These are phyloP conservation scores for Stromatinia cepivora DNA, from an alignment of 2,329 filamentous ascomycete genomes.

Conservation along the genomic window DNA sequence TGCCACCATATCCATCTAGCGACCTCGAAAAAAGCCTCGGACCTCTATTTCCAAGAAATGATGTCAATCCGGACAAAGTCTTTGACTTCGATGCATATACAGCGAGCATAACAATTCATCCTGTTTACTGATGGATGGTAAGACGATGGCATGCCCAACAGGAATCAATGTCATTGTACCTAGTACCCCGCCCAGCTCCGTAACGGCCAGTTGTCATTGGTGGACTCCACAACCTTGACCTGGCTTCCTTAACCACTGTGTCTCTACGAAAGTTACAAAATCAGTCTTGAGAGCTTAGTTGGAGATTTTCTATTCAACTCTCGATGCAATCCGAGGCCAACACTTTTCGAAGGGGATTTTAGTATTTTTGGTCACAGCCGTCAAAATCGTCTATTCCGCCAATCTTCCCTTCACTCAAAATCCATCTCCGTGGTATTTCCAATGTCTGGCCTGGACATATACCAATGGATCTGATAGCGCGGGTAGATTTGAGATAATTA, in stretches of 20 bases:
- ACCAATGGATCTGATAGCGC: background rate
- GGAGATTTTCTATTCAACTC: background rate
- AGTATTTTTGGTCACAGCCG: background rate
- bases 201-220: background rate
- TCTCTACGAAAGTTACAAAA: background rate
- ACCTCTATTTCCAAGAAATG: background rate
- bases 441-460: background rate
- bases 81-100: background rate
- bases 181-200: background rate
- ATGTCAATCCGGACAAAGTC: background rate
- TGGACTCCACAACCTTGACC: background rate
- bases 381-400: background rate
- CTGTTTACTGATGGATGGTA: background rate
- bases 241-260: background rate
- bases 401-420: background rate
- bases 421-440: background rate
- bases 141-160: background rate
- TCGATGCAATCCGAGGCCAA: background rate
- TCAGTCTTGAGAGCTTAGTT: background rate
- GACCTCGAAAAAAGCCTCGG: background rate
- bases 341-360: background rate
- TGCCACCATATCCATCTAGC: background rate
- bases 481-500: rapidly evolving
- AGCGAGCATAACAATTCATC: background rate
- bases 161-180: background rate